phyloP scores from a whole-genome alignment of 805 yeast genomes.

The Lachancea sp. region DNA sequence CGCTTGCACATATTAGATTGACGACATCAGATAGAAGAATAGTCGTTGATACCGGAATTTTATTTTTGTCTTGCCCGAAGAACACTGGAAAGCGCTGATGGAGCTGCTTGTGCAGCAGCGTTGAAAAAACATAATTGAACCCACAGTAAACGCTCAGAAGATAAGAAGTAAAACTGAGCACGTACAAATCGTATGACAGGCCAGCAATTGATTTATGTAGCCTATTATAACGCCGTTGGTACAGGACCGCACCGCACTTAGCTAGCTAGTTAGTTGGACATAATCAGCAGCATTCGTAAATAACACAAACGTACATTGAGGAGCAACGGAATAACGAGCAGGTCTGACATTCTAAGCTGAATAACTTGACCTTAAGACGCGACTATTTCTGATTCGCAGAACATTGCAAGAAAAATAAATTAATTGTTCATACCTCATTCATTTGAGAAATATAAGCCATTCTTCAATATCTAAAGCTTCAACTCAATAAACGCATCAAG shows the following conservation, averaged over 20 bases:
- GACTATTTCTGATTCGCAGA: neutral
- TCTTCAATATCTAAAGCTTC: neutral
- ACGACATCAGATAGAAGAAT: conserved; percentile 18
- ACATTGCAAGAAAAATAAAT: too few relatives aligned
- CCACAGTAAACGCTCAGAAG: conserved; percentile 19
- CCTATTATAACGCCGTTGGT: conserved; percentile 25
- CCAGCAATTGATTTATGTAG: conserved; percentile 34
- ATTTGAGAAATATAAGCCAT: neutral
- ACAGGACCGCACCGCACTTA: conserved; percentile 16
- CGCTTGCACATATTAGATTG: conserved; percentile 10
- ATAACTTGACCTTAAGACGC: neutral
- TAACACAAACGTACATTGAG: neutral
- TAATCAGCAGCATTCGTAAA: neutral
- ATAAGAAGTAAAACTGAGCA: conserved; percentile 15
- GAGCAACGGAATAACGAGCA: neutral
- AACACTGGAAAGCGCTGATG: conserved; percentile 34
- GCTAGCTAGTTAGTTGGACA: neutral
- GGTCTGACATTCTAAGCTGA: neutral
- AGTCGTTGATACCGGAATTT: conserved; percentile 21
- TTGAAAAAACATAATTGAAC: conserved; percentile 22
- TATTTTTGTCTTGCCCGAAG: conserved; percentile 9
- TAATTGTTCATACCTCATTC: too few relatives aligned
- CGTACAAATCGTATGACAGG: conserved; percentile 33
- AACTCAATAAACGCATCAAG: neutral
- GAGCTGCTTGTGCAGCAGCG: conserved; percentile 22